Percentiles rank a stretch among this genome's conserved stretches.
Conservation (phyloP, 805 yeast species). For the Yamadazyma ubonensis region DNA sequence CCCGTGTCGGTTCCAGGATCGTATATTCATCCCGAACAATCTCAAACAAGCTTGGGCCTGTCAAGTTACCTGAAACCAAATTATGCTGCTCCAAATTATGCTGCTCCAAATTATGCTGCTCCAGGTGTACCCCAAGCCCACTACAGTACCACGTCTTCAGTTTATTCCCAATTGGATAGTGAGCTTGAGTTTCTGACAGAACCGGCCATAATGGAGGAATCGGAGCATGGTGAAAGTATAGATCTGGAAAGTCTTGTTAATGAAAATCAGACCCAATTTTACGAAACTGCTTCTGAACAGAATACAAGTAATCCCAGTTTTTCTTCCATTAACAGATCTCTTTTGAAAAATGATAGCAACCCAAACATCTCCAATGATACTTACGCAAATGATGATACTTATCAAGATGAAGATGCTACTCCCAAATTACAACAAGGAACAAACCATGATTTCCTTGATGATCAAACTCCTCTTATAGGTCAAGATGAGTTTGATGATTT, state of each 20-base stretch:
- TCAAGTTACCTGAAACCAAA: too few species aligned
- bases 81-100: too few species aligned
- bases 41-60: too few species aligned
- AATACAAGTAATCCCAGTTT: conserved; percentile 26
- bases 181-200: conserved; percentile 11
- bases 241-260: conserved; percentile 4
- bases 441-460: conserved; percentile 21
- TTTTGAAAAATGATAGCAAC: conserved; percentile 22
- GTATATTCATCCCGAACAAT: too few species aligned
- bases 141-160: conserved; percentile 35
- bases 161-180: conserved; percentile 24
- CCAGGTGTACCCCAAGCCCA: conserved; percentile 17
- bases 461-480: conserved; percentile 29
- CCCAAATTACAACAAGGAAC: conserved; percentile 24
- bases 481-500: conserved; percentile 20
- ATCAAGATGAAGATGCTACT: conserved; percentile 28
- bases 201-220: conserved; percentile 11
- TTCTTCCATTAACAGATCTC: conserved; percentile 33
- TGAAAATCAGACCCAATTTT: conserved; percentile 1
- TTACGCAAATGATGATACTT: conserved; percentile 4
- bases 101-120: too few species aligned
- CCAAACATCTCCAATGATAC: conserved; percentile 5
- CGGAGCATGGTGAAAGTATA: conserved; percentile 3
- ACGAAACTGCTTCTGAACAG: conserved; percentile 7
- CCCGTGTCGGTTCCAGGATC: too few species aligned